Evolutionary conservation across 2,329 filamentous ascomycete species (phyloP), one percentile per base, ranked within the genome.

Genomic region (Monosporascus sp.): DNA sequence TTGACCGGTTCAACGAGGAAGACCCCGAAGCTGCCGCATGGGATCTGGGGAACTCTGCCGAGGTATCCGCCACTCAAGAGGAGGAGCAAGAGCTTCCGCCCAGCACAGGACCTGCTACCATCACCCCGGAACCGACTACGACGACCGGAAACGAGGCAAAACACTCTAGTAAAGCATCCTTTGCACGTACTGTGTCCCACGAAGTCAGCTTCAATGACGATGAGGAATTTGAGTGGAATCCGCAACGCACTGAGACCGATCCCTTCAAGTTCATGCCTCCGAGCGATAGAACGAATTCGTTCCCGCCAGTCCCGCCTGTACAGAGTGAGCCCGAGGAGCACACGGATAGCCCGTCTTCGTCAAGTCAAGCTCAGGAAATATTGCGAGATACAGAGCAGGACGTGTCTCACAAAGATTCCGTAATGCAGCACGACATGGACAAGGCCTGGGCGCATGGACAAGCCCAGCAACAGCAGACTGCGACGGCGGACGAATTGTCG

Each of bases 131-230:
- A 37, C 44, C 55, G 14, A 54, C 50, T 7, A 45, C 58, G 18
- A 53, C 62, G 24, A 54, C 63, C 8, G 55, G 47, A 37, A 69
- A 70, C 20, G 62, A 68, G 18, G 72, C 75, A 25, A 82, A 83
- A 58, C 83, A 85, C 63, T 67, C 76, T 9, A 86, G 82, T 66
- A 82, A 77, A 47, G 76, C 79, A 64, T 87, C 84, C 0, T 87
- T 87, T 67, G 75, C 82, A 11, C 78, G 83, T 37, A 87, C 84
- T 2, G 82, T 85, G 14, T 80, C 83, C 11, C 78, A 85, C 53
- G 82, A 85, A 50, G 71, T 84, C 24, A 83, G 73, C 64, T 84
- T 81, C 70, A 75, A 74, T 52, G 76, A 77, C 44, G 80, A 82
- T 39, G 82, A 79, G 51, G 81, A 84, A 22, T 64, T 69, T n/a